Base-by-base conservation (phyloP, 2,329 filamentous ascomycete genomes). In the Nothopassalora personata region DNA sequence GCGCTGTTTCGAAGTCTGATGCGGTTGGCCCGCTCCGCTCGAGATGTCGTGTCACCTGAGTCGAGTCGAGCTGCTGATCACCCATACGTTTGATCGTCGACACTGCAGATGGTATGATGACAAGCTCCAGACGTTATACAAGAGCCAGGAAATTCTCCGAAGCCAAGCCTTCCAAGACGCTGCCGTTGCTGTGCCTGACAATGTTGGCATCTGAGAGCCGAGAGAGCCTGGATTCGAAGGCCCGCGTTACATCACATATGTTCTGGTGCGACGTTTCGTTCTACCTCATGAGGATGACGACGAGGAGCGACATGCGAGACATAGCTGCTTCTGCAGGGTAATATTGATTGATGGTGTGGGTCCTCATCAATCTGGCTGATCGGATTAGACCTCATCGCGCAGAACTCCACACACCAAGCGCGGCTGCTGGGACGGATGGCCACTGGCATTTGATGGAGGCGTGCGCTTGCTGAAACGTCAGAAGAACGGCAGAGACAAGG, bases 391-490 rank as follows among this genome's bases (percentile, higher is more conserved):
- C 48, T 48, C 45, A 27, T 31, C 47, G 28, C 54, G 57, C 49
- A 30, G 36, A 39, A 33, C 57, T 55, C 58, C 34, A 46, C 34
- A 46, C 53, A 59, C 58, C 18, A 34, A n/a, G 57, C 56, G 53
- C 49, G 54, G 49, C 53, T 56, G 56, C 53, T 47, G 18, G 31
- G 30, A 28, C 50, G 43, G 18, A 57, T 59, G 28, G 13, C 11
- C 46, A 58, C 56, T 56, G 59, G 49, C 54, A 58, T 54, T 45
- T 53, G 59, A 49, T 53, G 61, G 61, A 23, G 59, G 58, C n/a
- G 56, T 63, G 66, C 63, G 66, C 56, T 62, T 67, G 54, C 53
- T 66, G 64, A 67, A 66, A 68, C 64, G 56, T 58, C 47, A n/a
- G 58, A 28, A 45, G 50, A 50, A 39, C 30, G 49, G 55, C 61